Base-by-base conservation (phyloP, 768 basidiomycete species). In the Amanita inopinata region DNA sequence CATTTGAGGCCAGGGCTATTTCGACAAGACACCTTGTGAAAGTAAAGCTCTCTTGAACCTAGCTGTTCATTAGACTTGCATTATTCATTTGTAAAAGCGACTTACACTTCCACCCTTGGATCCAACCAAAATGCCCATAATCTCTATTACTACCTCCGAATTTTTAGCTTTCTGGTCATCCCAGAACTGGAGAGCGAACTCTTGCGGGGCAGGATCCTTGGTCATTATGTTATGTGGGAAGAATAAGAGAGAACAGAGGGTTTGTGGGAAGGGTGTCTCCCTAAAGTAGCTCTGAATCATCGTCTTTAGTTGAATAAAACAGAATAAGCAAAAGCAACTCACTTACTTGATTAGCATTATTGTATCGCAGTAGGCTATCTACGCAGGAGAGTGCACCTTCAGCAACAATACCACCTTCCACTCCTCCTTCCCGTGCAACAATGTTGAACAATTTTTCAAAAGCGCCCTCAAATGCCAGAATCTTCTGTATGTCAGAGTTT, bases 131-230 rank as follows among this genome's bases (percentile, higher is more conserved):
- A 93, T 85, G 2, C 89, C 81, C 51, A 97, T 78, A 46, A 96
- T 76, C 14, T 80, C 80, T 2, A 98, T 65, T 5, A 89, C 76
- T n/a, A 91, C 62, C 0, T 74, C 70, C 1, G 81, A 78, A 54
- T 96, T 97, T 17, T 73, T 62, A n/a, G 73, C 62, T 60, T 98
- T 99, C 58, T 91, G 86, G 31, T 80, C 73, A 50, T 93, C 89
- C 96, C 96, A 99, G 60, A 91, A 91, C 57, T 99, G 96, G 33
- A 97, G 64, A 1, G 92, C 83, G 60, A 97, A 98, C 49, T 88
- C 83, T 57, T 96, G 88, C 1, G 82, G 85, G n/a, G 74, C 71
- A 4, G 66, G 53, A 41, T 76, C 72, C 42, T 73, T 70, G 18
- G 74, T 58, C 23, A 74, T 73, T 1, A 86, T 59, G 34, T 67